These are phyloP conservation scores for Sporopachydermia lactativora DNA, from an alignment of 805 yeast genomes.

Conservation along the genomic window DNA sequence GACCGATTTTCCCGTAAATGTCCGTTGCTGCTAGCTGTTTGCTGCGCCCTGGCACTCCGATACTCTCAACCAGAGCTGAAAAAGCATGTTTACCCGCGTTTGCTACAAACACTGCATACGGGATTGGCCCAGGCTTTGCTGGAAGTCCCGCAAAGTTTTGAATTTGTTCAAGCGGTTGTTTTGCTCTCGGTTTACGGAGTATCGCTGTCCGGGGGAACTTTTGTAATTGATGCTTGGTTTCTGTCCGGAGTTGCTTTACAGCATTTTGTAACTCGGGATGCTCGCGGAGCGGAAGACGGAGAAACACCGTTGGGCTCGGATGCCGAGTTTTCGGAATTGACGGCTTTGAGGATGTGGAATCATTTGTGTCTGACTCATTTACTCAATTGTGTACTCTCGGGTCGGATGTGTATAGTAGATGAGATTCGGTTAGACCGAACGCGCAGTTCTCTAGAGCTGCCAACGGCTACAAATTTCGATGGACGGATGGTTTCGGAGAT, in stretches of 20 bases:
- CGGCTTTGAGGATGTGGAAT: constrained; percentile 55
- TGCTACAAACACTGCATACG: constrained; percentile 31
- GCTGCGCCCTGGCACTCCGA: constrained; percentile 49
- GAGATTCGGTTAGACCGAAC: constrained; percentile 45
- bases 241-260: constrained; percentile 52
- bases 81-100: constrained; percentile 26
- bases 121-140: constrained; percentile 35
- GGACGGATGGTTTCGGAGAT: constrained; percentile 75
- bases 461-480: constrained; percentile 61
- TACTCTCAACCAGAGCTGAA: constrained; percentile 29
- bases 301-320: constrained; percentile 19
- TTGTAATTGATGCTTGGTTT: constrained; percentile 57
- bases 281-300: constrained; percentile 13
- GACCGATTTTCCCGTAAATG: constrained; percentile 32
- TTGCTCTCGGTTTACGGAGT: constrained; percentile 51
- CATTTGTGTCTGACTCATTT: constrained; percentile 56
- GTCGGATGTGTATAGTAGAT: constrained; percentile 50
- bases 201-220: constrained; percentile 37
- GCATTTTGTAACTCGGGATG: constrained; percentile 40
- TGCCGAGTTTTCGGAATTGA: constrained; percentile 34
- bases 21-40: constrained; percentile 50
- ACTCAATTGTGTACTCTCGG: constrained; percentile 50
- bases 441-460: constrained; percentile 38
- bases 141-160: constrained; percentile 33
- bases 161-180: constrained; percentile 55